These are phyloP conservation scores for Chlorophyllum brunneum DNA, from an alignment of 768 basidiomycete genomes.

Conservation along the genomic window DNA sequence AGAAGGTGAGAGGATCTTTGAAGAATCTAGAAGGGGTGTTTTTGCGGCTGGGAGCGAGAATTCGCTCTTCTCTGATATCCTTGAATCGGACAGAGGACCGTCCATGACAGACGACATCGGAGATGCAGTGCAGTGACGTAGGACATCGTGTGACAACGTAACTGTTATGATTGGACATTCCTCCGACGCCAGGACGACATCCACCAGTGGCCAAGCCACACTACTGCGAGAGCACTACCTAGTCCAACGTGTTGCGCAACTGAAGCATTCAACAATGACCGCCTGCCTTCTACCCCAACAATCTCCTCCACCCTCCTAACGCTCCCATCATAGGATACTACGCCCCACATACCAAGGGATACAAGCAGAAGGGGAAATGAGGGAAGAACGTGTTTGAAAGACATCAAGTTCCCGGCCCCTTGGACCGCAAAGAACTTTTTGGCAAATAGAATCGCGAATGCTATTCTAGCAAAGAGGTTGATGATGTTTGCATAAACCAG, in stretches of 20 bases:
- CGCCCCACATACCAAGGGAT: not conserved
- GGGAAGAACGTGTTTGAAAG: conserved; percentile 4
- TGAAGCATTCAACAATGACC: conserved; percentile 4
- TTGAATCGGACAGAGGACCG: conserved; percentile 6
- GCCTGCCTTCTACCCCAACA: not conserved
- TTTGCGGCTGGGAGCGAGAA: not conserved
- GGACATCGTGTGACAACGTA: not conserved
- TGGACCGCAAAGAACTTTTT: conserved; percentile 38
- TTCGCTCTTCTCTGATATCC: conserved; percentile 12
- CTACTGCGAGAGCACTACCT: conserved; percentile 12
- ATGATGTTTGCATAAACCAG: conserved; percentile 75
- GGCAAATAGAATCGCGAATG: conserved; percentile 53
- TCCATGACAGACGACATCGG: not conserved
- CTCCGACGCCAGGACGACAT: conserved; percentile 8
- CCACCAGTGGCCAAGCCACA: conserved; percentile 16
- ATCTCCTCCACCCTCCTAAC: not conserved
- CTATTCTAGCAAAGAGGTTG: conserved; percentile 60
- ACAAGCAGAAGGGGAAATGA: not conserved
- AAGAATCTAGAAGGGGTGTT: not conserved
- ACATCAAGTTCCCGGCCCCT: not conserved
- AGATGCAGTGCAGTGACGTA: not conserved
- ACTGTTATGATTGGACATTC: not conserved
- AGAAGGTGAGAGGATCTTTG: not conserved
- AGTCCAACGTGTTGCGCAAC: conserved; percentile 10
- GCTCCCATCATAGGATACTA: not conserved